Percentiles rank a stretch among this genome's conserved stretches.
Conservation (phyloP, 805 yeast genomes). For the Candida tallmaniae region DNA sequence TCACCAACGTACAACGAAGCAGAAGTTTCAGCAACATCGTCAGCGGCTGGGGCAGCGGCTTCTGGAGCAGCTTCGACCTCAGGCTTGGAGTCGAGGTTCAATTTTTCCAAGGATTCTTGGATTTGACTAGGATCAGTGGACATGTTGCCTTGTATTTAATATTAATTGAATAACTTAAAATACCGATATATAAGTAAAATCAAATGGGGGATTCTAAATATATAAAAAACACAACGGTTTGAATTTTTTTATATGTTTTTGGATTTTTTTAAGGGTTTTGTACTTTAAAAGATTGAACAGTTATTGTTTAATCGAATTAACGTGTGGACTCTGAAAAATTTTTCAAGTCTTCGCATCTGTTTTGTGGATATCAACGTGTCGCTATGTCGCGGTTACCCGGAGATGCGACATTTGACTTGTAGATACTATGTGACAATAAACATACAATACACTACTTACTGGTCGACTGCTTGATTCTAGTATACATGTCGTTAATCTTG, state of each 20-base stretch:
- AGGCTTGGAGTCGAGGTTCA: constrained; percentile 37
- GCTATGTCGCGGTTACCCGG: constrained; percentile 4
- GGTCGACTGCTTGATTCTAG: constrained; percentile 38
- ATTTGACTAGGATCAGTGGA: constrained; percentile 40
- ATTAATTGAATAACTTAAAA: constrained; percentile 2
- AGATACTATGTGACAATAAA: not conserved
- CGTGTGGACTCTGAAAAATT: constrained; percentile 5
- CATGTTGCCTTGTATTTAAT: constrained; percentile 13
- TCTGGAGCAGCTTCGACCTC: constrained; percentile 21
- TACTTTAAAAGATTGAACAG: not conserved
- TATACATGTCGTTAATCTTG: constrained; percentile 74
- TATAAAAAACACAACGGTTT: constrained; percentile 5
- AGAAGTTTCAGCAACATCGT: constrained; percentile 50
- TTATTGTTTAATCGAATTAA: not conserved
- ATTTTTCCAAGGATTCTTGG: constrained; percentile 45
- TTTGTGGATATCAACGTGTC: constrained; percentile 5
- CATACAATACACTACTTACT: not conserved
- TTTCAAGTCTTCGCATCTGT: constrained; percentile 4
- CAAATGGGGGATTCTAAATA: constrained; percentile 1
- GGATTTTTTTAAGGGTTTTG: not conserved
- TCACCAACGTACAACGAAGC: constrained; percentile 98
- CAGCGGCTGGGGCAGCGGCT: constrained; percentile 27
- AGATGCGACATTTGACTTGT: not conserved
- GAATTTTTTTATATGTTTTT: constrained; percentile 11
- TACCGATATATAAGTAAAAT: constrained; percentile 1